Conservation (phyloP, 345 rosid species). For the Brassica juncea region DNA sequence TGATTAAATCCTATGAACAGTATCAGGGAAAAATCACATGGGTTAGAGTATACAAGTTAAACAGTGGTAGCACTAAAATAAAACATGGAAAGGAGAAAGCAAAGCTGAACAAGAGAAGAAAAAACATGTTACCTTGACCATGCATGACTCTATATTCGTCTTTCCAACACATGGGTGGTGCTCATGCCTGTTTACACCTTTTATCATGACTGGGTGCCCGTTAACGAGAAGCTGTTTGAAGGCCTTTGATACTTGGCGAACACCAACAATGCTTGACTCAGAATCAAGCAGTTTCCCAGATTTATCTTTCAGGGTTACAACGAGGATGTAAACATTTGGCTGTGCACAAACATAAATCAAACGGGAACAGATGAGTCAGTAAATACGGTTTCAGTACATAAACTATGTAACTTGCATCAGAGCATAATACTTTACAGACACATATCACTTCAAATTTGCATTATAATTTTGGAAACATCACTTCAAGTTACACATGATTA, state of each 20-base stretch:
- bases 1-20: constrained; percentile 73
- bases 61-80: constrained; percentile 1
- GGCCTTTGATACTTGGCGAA: constrained; percentile 81
- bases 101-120: not conserved
- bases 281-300: constrained; percentile 78
- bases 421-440: constrained; percentile 6
- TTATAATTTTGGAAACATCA: constrained; percentile 13
- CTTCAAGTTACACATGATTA: constrained; percentile 1
- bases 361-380: constrained; percentile 15
- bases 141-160: constrained; percentile 93
- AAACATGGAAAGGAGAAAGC: constrained; percentile 25
- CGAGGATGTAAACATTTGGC: constrained; percentile 87
- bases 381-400: constrained; percentile 1
- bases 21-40: not conserved
- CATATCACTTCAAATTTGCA: not conserved
- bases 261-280: constrained; percentile 89
- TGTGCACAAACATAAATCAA: constrained; percentile 45
- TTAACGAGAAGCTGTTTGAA: constrained; percentile 91
- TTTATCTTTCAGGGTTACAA: constrained; percentile 77
- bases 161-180: constrained; percentile 99
- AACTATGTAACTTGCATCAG: constrained; percentile 4
- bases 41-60: constrained; percentile 1
- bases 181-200: constrained; percentile 98
- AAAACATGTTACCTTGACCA: constrained; percentile 75
- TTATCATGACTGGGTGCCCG: constrained; percentile 77